Evolutionary conservation across 257 asterid genomes (phyloP), one percentile per base, ranked within the genome.

Genomic region (Scutellaria galericulata): DNA sequence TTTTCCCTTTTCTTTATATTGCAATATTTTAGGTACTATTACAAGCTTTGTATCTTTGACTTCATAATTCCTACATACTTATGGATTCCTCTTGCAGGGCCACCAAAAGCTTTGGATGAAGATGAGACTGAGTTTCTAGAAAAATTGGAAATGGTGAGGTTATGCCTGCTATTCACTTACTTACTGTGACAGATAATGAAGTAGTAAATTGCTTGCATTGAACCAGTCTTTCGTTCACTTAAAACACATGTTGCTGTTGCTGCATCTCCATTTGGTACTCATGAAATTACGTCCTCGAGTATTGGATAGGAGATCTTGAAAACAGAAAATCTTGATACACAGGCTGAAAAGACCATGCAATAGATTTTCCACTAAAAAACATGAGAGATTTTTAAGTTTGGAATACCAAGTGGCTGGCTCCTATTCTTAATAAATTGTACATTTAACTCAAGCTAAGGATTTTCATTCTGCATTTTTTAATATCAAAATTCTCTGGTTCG

Each of bases 41-140:
- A 8, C 46, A 47, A 45, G 63, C 45, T 78, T 22, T 55, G 18
- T 45, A 24, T 67, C 22, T 72, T 51, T 47, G 65, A 22, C 18
- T 40, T 71, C 58, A 37, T 65, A 42, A 56, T 69, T 44, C 51
- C 55, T 24, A 51, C 53, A 12, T 24, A 14, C 13, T 18, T 40
- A 15, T 35, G 9, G 54, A 50, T 67, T 66, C 60, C 58, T 68
- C 68, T 68, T 78, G 79, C 85, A 93, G 98, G 93, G 74, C 98
- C 98, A 71, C 99, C 99, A 7, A 94, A 91, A 85, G 96, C 99
- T 59, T 80, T 94, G 84, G 99, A 94, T 83, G 99, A 89, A 80
- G 99, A 94, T 14, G 99, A 94, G 88, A 86, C 95, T 0, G 97
- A 94, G 82, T 94, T 94, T 86, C 98, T 94, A 1, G 97, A 94